A percentile compares a stretch with the other conserved stretches of the same genome.
Conservation (phyloP, 2,329 filamentous ascomycete species). For the Stemphylium lycopersici region DNA sequence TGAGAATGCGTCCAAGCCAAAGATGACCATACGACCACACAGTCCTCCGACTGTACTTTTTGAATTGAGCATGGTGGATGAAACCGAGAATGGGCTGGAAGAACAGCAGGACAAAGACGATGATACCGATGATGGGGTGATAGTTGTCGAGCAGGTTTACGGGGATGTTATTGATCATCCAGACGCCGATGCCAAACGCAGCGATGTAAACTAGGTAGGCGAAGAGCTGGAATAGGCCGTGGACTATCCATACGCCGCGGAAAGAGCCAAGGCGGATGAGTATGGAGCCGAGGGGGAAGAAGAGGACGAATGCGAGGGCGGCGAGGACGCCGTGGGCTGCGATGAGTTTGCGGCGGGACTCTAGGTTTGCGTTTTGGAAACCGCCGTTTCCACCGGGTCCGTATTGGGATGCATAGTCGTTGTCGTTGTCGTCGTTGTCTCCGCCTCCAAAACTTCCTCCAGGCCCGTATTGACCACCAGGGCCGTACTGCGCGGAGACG, state of each 20-base stretch:
- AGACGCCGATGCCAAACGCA: slow-evolving; percentile 60
- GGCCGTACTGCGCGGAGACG: slow-evolving; percentile 23
- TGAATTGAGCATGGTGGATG: slow-evolving; percentile 60
- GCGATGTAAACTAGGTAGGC: slow-evolving; percentile 56
- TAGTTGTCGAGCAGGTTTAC: slow-evolving; percentile 43
- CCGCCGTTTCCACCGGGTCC: slow-evolving; percentile 6
- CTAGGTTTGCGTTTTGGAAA: not conserved
- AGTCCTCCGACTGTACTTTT: slow-evolving; percentile 54
- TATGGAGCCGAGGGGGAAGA: slow-evolving; percentile 55
- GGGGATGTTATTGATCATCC: slow-evolving; percentile 50
- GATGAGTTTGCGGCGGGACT: slow-evolving; percentile 33
- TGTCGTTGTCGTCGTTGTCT: slow-evolving; percentile 5
- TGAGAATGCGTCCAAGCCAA: slow-evolving; percentile 61
- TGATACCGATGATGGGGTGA: slow-evolving; percentile 61
- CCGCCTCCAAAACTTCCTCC: slow-evolving; percentile 10
- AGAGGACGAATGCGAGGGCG: slow-evolving; percentile 51
- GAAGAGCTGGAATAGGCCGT: slow-evolving; percentile 56
- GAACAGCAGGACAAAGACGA: slow-evolving; percentile 58
- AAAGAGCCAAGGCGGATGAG: slow-evolving; percentile 51
- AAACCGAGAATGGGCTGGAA: slow-evolving; percentile 62
- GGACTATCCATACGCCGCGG: slow-evolving; percentile 50
- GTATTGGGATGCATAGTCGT: slow-evolving; percentile 4
- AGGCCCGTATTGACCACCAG: slow-evolving; percentile 14
- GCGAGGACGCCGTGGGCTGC: slow-evolving; percentile 54
- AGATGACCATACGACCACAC: slow-evolving; percentile 58